phyloP scores from a whole-genome alignment of 352 stramenopile genomes.

The Blastocystis sp. region DNA sequence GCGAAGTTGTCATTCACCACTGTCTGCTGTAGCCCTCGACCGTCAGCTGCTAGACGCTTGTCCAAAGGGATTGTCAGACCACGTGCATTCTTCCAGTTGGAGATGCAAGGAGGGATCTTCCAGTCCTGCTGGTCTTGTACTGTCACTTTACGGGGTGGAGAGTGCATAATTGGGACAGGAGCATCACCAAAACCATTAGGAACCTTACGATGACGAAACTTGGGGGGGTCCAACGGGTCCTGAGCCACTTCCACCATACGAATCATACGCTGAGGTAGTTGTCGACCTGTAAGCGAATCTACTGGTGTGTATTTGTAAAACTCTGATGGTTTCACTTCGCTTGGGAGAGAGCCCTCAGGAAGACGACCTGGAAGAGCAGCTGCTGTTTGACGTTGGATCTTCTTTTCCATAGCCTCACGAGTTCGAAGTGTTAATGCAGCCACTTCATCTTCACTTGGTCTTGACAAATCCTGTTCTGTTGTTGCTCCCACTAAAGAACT shows the following conservation, averaged over 20 bases:
- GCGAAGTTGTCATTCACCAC: conserved; percentile 98
- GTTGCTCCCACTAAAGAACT: neutral
- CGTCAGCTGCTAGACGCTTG: conserved; percentile 95
- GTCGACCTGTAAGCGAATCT: conserved; percentile 69
- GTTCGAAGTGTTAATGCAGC: conserved; percentile 76
- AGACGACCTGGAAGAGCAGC: conserved; percentile 23
- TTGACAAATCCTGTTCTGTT: conserved; percentile 72
- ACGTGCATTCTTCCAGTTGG: conserved; percentile 97
- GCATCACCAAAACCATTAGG: conserved; percentile 83
- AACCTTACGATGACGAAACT: conserved; percentile 97
- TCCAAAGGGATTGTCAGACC: conserved; percentile 98
- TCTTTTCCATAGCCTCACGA: conserved; percentile 80
- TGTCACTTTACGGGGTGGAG: conserved; percentile 84
- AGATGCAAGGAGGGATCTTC: conserved; percentile 98
- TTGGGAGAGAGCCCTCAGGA: conserved; percentile 28
- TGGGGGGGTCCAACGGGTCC: conserved; percentile 97
- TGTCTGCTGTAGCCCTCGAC: conserved; percentile 82
- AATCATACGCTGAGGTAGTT: conserved; percentile 88
- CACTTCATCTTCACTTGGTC: conserved; percentile 77
- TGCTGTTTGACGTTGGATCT: conserved; percentile 84
- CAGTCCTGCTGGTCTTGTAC: conserved; percentile 89
- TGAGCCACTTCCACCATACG: conserved; percentile 95
- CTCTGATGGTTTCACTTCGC: conserved; percentile 78
- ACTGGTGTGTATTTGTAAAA: conserved; percentile 76
- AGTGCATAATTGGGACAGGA: conserved; percentile 86